These are phyloP conservation scores for Chaetomium strumarium DNA, from an alignment of 2,329 filamentous ascomycete genomes.

Conservation along the genomic window DNA sequence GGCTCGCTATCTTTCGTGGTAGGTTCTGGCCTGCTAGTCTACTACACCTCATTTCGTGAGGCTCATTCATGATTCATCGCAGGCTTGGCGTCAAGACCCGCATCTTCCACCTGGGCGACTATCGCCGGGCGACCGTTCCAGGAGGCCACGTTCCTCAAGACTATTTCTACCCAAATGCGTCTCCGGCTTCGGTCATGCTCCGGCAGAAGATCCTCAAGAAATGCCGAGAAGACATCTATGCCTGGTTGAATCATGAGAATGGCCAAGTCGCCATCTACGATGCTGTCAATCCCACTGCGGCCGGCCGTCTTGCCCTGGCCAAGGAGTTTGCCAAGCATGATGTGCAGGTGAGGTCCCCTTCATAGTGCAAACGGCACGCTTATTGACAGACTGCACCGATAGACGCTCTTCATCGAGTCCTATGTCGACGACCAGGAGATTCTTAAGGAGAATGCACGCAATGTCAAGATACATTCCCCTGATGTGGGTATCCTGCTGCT, in stretches of 20 bases:
- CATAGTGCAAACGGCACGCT: neutral
- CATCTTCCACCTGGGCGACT: conserved; percentile 96
- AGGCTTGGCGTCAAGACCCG: conserved; percentile 96
- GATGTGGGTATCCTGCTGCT: conserved; percentile 55
- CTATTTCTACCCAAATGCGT: conserved; percentile 96
- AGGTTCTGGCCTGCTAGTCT: conserved; percentile 26
- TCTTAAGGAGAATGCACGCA: conserved; percentile 91
- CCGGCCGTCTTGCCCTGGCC: conserved; percentile 73
- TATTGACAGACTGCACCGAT: conserved; percentile 16
- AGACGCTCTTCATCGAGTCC: conserved; percentile 96
- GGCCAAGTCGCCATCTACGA: conserved; percentile 98
- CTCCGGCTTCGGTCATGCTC: conserved; percentile 83
- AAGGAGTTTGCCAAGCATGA: conserved; percentile 98
- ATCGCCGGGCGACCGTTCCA: conserved; percentile 83
- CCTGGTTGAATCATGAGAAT: conserved; percentile 93
- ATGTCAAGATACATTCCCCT: conserved; percentile 95
- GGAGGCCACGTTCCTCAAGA: conserved; percentile 86
- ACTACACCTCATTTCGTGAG: neutral
- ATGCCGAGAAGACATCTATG: conserved; percentile 93
- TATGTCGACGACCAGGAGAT: conserved; percentile 90
- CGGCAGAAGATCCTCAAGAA: conserved; percentile 97
- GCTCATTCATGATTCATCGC: conserved; percentile 20
- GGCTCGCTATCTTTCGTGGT: conserved; percentile 89
- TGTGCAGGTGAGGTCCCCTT: conserved; percentile 58
- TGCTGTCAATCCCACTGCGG: conserved; percentile 86